phyloP scores from a whole-genome alignment of 306 rosid genomes.

The Fragaria iinumae region DNA sequence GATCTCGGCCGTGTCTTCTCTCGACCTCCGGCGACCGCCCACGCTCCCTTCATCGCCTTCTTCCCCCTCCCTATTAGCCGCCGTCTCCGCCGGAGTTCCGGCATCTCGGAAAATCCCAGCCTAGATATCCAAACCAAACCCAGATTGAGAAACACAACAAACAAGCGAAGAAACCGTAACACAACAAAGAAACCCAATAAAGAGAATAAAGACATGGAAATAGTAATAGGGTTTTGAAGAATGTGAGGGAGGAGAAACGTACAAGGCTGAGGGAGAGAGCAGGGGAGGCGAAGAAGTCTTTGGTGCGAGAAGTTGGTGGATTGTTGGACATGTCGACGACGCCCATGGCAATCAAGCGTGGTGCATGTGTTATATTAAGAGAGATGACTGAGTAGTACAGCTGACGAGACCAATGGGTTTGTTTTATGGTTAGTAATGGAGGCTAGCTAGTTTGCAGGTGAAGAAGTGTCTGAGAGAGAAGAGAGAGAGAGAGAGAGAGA shows the following conservation, averaged over 20 bases:
- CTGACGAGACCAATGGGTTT: slow-evolving; percentile 24
- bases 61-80: slow-evolving; percentile 57
- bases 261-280: slow-evolving; percentile 98
- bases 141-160: neutral
- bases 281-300: slow-evolving; percentile 85
- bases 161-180: neutral
- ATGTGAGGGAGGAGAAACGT: slow-evolving; percentile 6
- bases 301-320: slow-evolving; percentile 73
- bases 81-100: slow-evolving; percentile 32
- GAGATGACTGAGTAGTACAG: neutral
- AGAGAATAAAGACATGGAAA: neutral
- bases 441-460: neutral
- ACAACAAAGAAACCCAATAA: neutral
- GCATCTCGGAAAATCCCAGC: slow-evolving; percentile 92
- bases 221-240: neutral
- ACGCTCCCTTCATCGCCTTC: slow-evolving; percentile 67
- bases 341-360: slow-evolving; percentile 51
- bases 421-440: slow-evolving; percentile 27
- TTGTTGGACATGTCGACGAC: slow-evolving; percentile 92
- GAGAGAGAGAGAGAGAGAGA: neutral
- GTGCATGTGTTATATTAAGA: neutral
- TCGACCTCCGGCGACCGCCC: slow-evolving; percentile 18
- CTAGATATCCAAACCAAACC: slow-evolving; percentile 24
- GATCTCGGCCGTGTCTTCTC: slow-evolving; percentile 64
- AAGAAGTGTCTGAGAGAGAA: slow-evolving; percentile 3